A percentile compares a stretch with the other conserved stretches of the same genome.
Evolutionary conservation across 2,329 filamentous ascomycete species (phyloP).

Genomic region (Claviceps citrina): DNA sequence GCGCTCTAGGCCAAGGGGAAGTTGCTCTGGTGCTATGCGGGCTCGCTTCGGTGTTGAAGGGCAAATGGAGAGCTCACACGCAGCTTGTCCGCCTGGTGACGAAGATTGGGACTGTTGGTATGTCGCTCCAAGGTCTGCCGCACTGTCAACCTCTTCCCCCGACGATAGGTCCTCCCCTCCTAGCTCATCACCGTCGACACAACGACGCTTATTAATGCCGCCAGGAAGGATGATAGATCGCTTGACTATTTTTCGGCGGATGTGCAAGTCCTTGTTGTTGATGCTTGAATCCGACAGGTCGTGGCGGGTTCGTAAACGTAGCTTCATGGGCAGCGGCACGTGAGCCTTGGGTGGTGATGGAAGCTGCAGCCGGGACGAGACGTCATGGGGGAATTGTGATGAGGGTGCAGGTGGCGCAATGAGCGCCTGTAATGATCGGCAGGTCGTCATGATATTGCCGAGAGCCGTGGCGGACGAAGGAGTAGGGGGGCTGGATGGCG

Average conservation of each 20-base stretch:
- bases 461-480: conserved; percentile 30
- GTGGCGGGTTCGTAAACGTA: conserved; percentile 37
- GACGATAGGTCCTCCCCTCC: conserved; percentile 22
- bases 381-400: conserved; percentile 13
- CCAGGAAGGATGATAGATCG: conserved; percentile 31
- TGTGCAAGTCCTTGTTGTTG: conserved; percentile 17
- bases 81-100: not conserved
- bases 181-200: conserved; percentile 31
- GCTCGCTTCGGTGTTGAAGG: conserved; percentile 44
- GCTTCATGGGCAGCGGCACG: conserved; percentile 34
- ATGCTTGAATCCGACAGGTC: conserved; percentile 9
- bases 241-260: conserved; percentile 36
- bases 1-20: conserved; percentile 44
- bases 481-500: conserved; percentile 40
- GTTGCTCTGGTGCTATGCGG: conserved; percentile 43
- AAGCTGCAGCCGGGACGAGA: conserved; percentile 24
- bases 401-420: conserved; percentile 25
- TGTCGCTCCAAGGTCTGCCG: conserved; percentile 18
- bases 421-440: conserved; percentile 45
- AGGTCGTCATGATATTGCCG: conserved; percentile 42
- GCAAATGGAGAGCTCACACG: not conserved
- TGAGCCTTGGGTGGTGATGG: conserved; percentile 41
- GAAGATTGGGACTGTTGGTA: conserved; percentile 2
- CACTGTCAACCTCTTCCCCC: conserved; percentile 20
- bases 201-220: conserved; percentile 38